These are phyloP conservation scores for Venturia oleaginea DNA, from an alignment of 2,329 filamentous ascomycete genomes.

Conservation along the genomic window DNA sequence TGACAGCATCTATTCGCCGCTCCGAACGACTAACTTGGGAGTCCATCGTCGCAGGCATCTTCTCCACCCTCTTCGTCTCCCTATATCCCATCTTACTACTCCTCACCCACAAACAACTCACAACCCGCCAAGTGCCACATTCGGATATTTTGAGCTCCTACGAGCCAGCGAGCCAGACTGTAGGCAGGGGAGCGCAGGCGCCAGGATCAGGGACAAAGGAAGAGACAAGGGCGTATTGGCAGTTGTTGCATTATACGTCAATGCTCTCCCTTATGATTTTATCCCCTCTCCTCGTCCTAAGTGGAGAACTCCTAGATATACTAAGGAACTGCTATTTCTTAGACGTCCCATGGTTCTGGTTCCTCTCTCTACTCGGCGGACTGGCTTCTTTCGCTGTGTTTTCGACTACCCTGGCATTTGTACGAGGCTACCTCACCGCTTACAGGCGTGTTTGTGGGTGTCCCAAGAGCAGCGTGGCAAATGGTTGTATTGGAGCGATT, in stretches of 20 bases:
- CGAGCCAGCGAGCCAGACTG: constrained; percentile 17
- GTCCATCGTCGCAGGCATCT: constrained; percentile 42
- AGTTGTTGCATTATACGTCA: constrained; percentile 44
- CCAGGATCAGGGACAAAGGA: constrained; percentile 27
- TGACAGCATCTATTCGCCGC: constrained; percentile 38
- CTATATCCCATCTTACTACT: constrained; percentile 43
- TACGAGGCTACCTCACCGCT: constrained; percentile 43
- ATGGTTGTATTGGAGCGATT: constrained; percentile 39
- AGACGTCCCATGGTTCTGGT: constrained; percentile 47
- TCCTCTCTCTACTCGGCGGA: constrained; percentile 42
- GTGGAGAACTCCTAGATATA: constrained; percentile 41
- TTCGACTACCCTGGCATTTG: constrained; percentile 37
- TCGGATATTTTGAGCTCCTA: constrained; percentile 34
- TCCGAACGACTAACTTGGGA: constrained; percentile 43
- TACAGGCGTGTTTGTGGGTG: constrained; percentile 40
- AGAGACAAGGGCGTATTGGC: constrained; percentile 43
- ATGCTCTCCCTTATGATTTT: constrained; percentile 40
- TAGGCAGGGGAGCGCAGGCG: constrained; percentile 5
- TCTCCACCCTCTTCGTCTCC: constrained; percentile 43
- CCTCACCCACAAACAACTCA: constrained; percentile 40
- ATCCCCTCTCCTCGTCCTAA: constrained; percentile 40
- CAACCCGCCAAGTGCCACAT: constrained; percentile 35
- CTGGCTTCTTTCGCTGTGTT: constrained; percentile 42
- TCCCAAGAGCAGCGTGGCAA: constrained; percentile 41
- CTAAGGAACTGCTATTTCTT: constrained; percentile 45